Base-by-base conservation (phyloP, 106 monocot genomes). In the Alisma plantagoaquatica region DNA sequence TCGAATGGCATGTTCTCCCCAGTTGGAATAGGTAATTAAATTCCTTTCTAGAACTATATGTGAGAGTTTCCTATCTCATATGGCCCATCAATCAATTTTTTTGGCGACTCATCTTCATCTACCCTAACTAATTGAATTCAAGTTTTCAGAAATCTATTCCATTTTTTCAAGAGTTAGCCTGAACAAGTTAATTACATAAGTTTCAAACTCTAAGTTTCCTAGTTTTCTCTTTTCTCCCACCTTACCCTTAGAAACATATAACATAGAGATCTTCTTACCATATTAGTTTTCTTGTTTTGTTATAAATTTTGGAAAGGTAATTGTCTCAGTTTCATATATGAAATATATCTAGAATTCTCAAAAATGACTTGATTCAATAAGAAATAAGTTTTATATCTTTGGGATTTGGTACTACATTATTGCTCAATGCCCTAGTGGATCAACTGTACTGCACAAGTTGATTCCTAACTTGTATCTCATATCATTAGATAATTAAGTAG, bases 21-120 rank as follows among this genome's bases (percentile, higher is more conserved):
- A 23, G 57, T 57, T 12, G 41, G 38, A 41, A 42, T 41, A 57
- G 10, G 41, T 57, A 25, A 18, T 22, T 42, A 17, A 57, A 57
- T 57, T 57, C 33, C 41, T 41, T 57, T 43, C 41, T 57, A 57
- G 0, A 41, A 57, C 41, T 1, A 29, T 33, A 29, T n/a, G 30
- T 33, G 55, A 56, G 33, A 56, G 32, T 56, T 56, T 56, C 33
- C 31, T 56, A 33, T 18, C 32, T 33, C 55, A 33, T 56, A 56
- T 10, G 55, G 31, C 2, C 33, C 55, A 32, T 0, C 55, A 3
- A 56, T 56, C 55, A 56, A 29, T 33, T 33, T n/a, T 56, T 31
- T 29, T 31, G 55, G 4, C 23, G 7, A 0, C 18, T 0, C 29
- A 56, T 56, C 55, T 33, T 56, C 16, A 31, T 56, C 31, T 56